Base-by-base conservation (phyloP, 78 protist species). In the Guillardia theta region DNA sequence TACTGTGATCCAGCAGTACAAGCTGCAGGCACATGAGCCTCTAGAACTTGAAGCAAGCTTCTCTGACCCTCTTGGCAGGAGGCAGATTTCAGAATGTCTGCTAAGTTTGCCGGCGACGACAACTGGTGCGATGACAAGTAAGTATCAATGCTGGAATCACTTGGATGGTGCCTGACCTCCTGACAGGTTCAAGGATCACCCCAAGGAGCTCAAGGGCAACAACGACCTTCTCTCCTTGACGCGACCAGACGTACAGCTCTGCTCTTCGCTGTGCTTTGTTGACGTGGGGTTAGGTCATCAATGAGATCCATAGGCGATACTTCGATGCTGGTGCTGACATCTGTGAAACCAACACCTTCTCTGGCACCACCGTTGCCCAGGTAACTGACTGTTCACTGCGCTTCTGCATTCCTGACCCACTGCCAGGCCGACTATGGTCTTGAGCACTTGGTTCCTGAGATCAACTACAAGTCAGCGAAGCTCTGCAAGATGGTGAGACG, bases 321-420 rank as follows among this genome's bases (percentile, higher is more conserved):
- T 93, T 98, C 47, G 96, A 93, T n/a, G 99, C 99, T 8, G 99
- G 99, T 48, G 97, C 99, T 15, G 99, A 99, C 93, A 93, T 99
- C 54, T 78, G 98, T 93, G 99, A 98, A 97, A 99, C 99, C 33
- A 98, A 98, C 97, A 99, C 99, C 78, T 99, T 99, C 96, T 95
- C 94, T 70, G 96, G 97, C 10, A 98, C 97, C 30, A 22, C 88
- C 39, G 95, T 99, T 47, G 96, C 99, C 48, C 92, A 87, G 83
- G 83, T 70, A 22, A 27, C 27, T 58, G 2, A 27, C 70, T 6
- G 21, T 58, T 30, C 70, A 8, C 27, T 30, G 27, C 70, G 70
- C 6, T 58, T 6, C 70, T 58, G 27, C 27, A 27, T 6, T 58
- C 1, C 6, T 6, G 4, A 3, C 6, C 70, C 70, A 30, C 6